These are phyloP conservation scores for Plasmodium sp. DNA, from an alignment of 169 alveolate species.

Conservation along the genomic window DNA sequence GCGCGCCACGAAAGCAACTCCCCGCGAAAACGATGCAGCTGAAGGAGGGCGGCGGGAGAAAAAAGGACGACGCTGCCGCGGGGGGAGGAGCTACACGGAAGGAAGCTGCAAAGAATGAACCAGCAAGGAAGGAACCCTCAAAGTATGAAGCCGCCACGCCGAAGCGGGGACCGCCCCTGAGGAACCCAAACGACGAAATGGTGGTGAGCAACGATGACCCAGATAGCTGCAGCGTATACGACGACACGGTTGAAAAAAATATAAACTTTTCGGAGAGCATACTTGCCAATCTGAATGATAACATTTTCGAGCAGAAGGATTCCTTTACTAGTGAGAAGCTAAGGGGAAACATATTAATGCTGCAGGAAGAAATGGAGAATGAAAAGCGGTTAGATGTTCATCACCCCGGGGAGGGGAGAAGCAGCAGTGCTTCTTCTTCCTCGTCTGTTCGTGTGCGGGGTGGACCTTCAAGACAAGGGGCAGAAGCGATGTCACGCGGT, in stretches of 20 bases:
- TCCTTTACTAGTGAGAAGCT: neutral
- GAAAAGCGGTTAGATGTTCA: neutral
- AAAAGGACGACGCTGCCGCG: neutral
- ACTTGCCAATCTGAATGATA: neutral
- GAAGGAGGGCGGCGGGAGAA: neutral
- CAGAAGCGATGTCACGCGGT: neutral
- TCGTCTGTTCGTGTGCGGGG: neutral
- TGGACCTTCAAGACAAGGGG: neutral
- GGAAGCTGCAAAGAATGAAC: neutral
- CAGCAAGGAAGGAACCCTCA: neutral
- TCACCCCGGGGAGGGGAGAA: neutral
- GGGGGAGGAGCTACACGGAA: neutral
- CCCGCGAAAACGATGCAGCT: neutral
- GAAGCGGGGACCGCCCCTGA: neutral
- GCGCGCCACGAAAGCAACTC: neutral
- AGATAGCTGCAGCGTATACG: neutral
- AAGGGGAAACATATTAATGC: neutral
- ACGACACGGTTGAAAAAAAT: slow-evolving; percentile 9
- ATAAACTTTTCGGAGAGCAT: slow-evolving; percentile 12
- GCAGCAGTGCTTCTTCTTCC: neutral
- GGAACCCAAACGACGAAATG: neutral
- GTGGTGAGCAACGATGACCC: neutral
- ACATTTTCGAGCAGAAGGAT: slow-evolving; percentile 8
- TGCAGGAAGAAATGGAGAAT: neutral
- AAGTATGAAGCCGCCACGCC: neutral